These are phyloP conservation scores for Crucibulum laeve DNA, from an alignment of 768 basidiomycete genomes.

Conservation along the genomic window DNA sequence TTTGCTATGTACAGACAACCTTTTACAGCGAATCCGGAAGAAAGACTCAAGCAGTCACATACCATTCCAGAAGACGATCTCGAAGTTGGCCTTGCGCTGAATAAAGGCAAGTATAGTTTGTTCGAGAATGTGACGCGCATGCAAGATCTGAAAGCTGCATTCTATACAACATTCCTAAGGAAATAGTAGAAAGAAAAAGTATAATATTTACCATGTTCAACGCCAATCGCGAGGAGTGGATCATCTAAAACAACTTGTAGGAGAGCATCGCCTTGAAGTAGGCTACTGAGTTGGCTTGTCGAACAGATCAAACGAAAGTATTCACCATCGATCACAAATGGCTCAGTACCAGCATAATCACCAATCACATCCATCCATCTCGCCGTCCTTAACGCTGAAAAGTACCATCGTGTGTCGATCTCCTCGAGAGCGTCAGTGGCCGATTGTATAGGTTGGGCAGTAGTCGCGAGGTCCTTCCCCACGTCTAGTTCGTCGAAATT, in stretches of 20 bases:
- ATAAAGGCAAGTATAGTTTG: constrained; percentile 42
- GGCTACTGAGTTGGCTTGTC: background rate
- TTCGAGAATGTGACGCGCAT: constrained; percentile 55
- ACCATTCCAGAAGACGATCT: constrained; percentile 65
- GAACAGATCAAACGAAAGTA: background rate
- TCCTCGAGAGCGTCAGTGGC: constrained; percentile 7
- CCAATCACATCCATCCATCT: constrained; percentile 64
- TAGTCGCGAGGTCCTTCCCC: background rate
- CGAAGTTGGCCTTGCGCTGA: constrained; percentile 49
- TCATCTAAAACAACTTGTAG: constrained; percentile 57
- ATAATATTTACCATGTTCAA: constrained; percentile 30
- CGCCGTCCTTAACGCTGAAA: constrained; percentile 8
- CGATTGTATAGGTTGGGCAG: background rate
- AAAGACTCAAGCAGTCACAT: background rate
- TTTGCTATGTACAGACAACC: constrained; percentile 33
- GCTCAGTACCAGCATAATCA: constrained; percentile 65
- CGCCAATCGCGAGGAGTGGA: constrained; percentile 54
- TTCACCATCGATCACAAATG: constrained; percentile 62
- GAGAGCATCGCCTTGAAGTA: constrained; percentile 64
- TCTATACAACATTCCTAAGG: constrained; percentile 26
- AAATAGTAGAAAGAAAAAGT: background rate
- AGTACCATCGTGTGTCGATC: constrained; percentile 14
- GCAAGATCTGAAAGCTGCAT: constrained; percentile 56
- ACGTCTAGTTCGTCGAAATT: constrained; percentile 10
- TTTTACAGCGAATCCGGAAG: background rate